Evolutionary conservation across 352 stramenopile genomes (phyloP).

Genomic region (Phytophthora megakarya): DNA sequence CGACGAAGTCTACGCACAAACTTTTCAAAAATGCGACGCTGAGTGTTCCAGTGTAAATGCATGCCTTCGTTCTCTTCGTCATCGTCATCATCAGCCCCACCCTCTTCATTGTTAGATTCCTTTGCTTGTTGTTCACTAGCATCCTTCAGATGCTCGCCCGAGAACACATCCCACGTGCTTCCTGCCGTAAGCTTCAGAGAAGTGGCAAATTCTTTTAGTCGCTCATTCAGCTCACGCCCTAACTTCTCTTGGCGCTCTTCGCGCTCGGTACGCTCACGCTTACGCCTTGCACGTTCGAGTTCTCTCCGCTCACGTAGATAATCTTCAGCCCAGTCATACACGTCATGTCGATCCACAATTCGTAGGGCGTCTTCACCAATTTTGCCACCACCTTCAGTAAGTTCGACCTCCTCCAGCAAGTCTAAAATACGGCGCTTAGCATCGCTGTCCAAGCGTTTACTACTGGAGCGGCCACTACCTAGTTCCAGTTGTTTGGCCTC

Average conservation of each 20-base stretch:
- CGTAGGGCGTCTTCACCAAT: conserved; percentile 34
- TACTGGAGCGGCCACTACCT: conserved; percentile 13
- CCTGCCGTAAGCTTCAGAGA: conserved; percentile 28
- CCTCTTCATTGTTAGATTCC: conserved; percentile 19
- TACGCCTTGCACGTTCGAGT: conserved; percentile 49
- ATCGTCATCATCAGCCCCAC: conserved; percentile 3
- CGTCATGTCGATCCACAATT: conserved; percentile 51
- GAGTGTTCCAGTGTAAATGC: conserved; percentile 46
- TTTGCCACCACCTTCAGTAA: conserved; percentile 17
- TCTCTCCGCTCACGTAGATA: conserved; percentile 49
- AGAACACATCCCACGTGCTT: conserved; percentile 39
- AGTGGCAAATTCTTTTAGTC: conserved; percentile 25
- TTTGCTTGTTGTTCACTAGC: conserved; percentile 18
- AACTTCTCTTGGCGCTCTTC: conserved; percentile 44
- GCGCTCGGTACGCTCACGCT: conserved; percentile 56
- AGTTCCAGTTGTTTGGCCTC: conserved; percentile 40
- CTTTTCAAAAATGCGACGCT: conserved; percentile 64
- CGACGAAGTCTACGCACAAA: conserved; percentile 47
- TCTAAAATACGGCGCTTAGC: conserved; percentile 50
- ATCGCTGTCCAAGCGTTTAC: conserved; percentile 50
- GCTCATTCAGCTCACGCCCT: conserved; percentile 36
- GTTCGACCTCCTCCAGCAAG: conserved; percentile 46
- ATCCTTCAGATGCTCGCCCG: conserved; percentile 16
- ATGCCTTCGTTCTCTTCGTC: conserved; percentile 17
- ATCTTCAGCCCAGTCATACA: conserved; percentile 72